Evolutionary conservation across 2,329 filamentous ascomycete species (phyloP).

Genomic region (Acrocalymma vagum): DNA sequence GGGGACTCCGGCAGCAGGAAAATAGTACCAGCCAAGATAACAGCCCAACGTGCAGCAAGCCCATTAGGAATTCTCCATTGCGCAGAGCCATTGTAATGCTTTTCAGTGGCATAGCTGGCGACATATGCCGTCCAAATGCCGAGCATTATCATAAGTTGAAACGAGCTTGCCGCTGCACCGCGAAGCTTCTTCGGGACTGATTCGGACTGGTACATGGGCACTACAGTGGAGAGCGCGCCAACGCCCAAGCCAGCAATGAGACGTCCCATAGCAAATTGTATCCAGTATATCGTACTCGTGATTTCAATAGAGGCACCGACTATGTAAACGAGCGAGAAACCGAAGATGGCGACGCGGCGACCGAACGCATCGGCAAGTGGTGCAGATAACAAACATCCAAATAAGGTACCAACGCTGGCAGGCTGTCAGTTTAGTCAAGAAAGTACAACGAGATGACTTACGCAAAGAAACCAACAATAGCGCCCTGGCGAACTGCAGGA

Average conservation of each 20-base stretch:
- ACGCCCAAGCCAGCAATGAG: slow-evolving; percentile 70
- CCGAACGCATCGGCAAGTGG: slow-evolving; percentile 68
- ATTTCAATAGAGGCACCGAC: slow-evolving; percentile 71
- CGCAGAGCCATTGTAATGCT: slow-evolving; percentile 54
- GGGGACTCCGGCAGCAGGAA: slow-evolving; percentile 62
- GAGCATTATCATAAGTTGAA: slow-evolving; percentile 72
- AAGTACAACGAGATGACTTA: slow-evolving; percentile 9
- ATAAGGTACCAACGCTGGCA: slow-evolving; percentile 69
- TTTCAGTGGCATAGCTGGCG: slow-evolving; percentile 67
- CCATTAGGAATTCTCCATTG: slow-evolving; percentile 70
- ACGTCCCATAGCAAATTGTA: slow-evolving; percentile 67
- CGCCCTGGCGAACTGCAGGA: slow-evolving; percentile 26
- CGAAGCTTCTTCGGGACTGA: slow-evolving; percentile 68
- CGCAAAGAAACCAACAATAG: slow-evolving; percentile 30
- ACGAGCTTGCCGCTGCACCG: slow-evolving; percentile 66
- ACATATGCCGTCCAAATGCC: slow-evolving; percentile 63
- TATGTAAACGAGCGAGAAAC: slow-evolving; percentile 66
- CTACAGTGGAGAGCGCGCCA: slow-evolving; percentile 66
- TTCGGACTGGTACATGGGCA: slow-evolving; percentile 69
- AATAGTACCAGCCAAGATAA: slow-evolving; percentile 61
- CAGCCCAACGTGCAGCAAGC: slow-evolving; percentile 61
- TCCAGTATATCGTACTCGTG: slow-evolving; percentile 63
- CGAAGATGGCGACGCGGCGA: slow-evolving; percentile 66
- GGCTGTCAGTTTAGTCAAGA: slow-evolving; percentile 1
- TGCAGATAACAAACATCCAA: slow-evolving; percentile 67